Evolutionary conservation across 225 moss, liverwort and hornwort species (phyloP).

Genomic region (Antitrichia curtipendula): DNA sequence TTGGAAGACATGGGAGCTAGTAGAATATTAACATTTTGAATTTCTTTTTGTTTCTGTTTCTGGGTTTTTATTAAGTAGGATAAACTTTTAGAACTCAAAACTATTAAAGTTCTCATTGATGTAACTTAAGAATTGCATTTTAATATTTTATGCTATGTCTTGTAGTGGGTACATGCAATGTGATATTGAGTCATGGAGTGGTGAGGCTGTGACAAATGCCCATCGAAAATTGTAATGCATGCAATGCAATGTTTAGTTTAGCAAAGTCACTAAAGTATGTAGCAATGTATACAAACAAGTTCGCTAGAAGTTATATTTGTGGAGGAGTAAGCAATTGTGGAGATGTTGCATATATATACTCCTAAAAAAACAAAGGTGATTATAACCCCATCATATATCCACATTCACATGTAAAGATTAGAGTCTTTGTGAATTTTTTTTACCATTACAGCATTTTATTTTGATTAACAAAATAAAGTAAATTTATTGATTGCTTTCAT

Average conservation of each 20-base stretch:
- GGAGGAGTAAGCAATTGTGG: too few species aligned
- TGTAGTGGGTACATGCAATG: neutral
- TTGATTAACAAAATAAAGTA: neutral
- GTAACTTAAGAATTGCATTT: neutral
- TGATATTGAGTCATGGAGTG: neutral
- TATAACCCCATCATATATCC: too few species aligned
- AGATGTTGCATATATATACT: too few species aligned
- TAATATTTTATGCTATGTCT: neutral
- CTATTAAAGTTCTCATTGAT: neutral
- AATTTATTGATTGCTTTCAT: too few species aligned
- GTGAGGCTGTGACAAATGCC: too few species aligned
- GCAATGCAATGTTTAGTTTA: too few species aligned
- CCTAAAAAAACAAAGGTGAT: too few species aligned
- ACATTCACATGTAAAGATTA: too few species aligned
- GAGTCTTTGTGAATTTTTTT: neutral
- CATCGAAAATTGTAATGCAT: too few species aligned
- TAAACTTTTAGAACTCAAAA: neutral
- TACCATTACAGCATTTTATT: neutral
- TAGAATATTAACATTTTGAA: neutral
- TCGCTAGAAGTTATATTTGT: too few species aligned
- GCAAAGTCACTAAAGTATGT: too few species aligned
- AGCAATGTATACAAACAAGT: too few species aligned
- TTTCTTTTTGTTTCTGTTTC: neutral
- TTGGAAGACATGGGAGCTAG: neutral
- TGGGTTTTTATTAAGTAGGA: neutral